Base-by-base conservation (phyloP, 306 rosid species). In the Quercus engelmannii region DNA sequence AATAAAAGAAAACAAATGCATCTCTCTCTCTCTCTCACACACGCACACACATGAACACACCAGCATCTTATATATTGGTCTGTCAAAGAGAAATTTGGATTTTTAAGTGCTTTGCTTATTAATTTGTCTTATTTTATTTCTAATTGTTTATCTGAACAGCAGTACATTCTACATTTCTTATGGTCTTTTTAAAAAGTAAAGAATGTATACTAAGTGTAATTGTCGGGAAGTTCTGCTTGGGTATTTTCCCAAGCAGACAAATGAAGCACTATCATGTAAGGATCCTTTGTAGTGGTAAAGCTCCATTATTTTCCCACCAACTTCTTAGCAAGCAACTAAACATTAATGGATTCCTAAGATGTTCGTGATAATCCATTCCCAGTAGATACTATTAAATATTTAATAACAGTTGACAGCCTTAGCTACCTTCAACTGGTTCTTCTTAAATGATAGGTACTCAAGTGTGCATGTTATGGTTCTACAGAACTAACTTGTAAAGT, bases 161-260 rank as follows among this genome's bases (percentile, higher is more conserved):
- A 11, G 23, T 4, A 4, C 19, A 23, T 76, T 26, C 77, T 23
- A 8, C 67, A 74, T 79, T 74, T 82, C 75, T 56, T 70, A 76
- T 69, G 31, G 74, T 61, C 69, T 74, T 43, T 62, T 28, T 76
- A 65, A 51, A 46, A 63, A 46, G 55, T 69, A 35, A 68, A 35
- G 58, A 56, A 21, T 64, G 56, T 52, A 46, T 41, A 35, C 19
- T 19, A 69, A n/a, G 28, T 69, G 43, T 21, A 61, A 35, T 52
- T 63, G 41, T 83, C 69, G 23, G 49, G 38, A 5, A 33, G 46
- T 31, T 62, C 38, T 62, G 28, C 38, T 62, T 71, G 62, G 62
- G 76, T 73, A 23, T 41, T 75, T 71, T 81, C 23, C 46, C 25
- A 46, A 70, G 31, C 75, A 31, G 23, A 72, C 79, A 72, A 72